phyloP scores from a whole-genome alignment of 306 rosid species.

The Trifolium repens region DNA sequence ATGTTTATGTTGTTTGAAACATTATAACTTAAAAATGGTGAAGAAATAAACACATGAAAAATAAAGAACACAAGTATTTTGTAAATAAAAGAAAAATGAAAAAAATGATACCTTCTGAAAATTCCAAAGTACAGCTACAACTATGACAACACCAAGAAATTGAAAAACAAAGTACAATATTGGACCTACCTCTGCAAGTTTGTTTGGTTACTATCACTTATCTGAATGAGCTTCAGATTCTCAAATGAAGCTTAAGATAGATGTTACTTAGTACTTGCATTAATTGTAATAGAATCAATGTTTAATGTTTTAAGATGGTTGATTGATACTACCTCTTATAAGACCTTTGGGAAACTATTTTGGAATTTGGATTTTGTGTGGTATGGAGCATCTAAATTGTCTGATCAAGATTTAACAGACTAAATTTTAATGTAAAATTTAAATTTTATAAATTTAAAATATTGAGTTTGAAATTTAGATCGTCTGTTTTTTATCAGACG shows the following conservation, averaged over 20 bases:
- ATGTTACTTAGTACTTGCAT: conserved; percentile 22
- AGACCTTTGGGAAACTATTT: neutral
- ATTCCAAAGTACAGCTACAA: neutral
- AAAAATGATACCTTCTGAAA: neutral
- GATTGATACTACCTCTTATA: conserved; percentile 14
- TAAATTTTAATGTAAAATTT: neutral
- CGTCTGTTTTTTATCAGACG: too few relatives aligned
- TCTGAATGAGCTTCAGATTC: neutral
- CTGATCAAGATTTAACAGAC: neutral
- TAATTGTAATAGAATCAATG: neutral
- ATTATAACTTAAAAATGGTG: conserved; percentile 8
- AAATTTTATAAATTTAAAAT: neutral
- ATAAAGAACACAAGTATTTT: neutral
- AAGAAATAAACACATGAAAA: neutral
- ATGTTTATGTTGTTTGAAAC: neutral
- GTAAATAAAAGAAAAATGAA: neutral
- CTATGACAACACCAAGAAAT: neutral
- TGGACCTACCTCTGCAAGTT: conserved; percentile 34
- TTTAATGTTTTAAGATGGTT: neutral
- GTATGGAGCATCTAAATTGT: neutral
- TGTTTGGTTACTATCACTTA: neutral
- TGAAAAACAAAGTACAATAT: neutral
- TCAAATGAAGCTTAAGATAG: neutral
- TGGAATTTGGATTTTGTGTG: neutral
- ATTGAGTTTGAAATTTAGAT: too few relatives aligned